Base-by-base conservation (phyloP, 257 asterid genomes). In the Cynanchum wilfordii region DNA sequence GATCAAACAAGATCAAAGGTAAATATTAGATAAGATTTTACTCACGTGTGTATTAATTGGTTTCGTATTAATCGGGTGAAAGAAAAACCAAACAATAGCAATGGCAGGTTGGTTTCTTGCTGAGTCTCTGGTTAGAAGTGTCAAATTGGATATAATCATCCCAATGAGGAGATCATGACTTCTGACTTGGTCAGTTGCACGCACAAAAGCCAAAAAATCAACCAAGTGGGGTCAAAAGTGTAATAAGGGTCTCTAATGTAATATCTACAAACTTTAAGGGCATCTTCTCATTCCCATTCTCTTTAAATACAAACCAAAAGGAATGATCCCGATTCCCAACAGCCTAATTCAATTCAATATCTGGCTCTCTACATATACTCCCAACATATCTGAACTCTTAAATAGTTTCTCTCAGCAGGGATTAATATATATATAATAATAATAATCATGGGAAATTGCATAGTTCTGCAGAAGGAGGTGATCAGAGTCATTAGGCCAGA, bases 371-470 rank as follows among this genome's bases (percentile, higher is more conserved):
- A 8, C 10, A 20, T 19, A 19, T 20, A 63, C 25, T 63, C 24
- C n/a, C 20, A 63, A 63, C 5, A 7, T 8, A 64, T 19, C 50
- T 64, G 15, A 64, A 64, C 69, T 64, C 27, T 13, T 47, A 9
- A 16, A 11, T 17, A 33, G 24, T 16, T 42, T 42, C 25, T 62
- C 68, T 62, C 47, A 58, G 17, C 54, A 36, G 45, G 4, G 24
- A 19, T 70, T 56, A 33, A 33, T 33, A 33, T 3, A 33, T 33
- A 33, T 30, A 0, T 20, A 36, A 36, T 57, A 25, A 63, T 16
- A 22, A 66, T 17, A 81, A 80, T 22, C 29, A 91, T 92, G 97
- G 96, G 97, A 30, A 92, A 92, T 72, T 90, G 95, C 83, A 68
- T 92, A 77, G 84, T 78, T 82, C 72, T 72, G 78, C 87, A 86